phyloP scores from a whole-genome alignment of 257 asterid genomes.

The Solanum sitiens region DNA sequence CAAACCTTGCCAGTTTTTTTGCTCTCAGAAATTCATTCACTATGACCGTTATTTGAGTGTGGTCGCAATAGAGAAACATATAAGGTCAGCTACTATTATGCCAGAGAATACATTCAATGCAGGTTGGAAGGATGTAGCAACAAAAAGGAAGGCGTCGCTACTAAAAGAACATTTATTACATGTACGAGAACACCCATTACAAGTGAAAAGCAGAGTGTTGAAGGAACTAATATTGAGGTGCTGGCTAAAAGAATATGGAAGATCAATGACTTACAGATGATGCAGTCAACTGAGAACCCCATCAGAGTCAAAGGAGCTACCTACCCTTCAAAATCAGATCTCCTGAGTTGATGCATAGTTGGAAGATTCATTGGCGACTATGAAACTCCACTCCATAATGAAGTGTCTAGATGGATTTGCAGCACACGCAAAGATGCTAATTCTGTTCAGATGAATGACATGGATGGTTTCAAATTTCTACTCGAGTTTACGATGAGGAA shows the following conservation, averaged over 20 bases:
- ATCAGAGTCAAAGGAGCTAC: background rate
- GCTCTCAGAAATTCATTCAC: background rate
- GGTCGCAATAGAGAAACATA: background rate
- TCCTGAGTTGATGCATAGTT: background rate
- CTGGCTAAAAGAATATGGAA: background rate
- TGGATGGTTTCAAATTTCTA: background rate
- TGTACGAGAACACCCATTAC: background rate
- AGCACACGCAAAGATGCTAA: background rate
- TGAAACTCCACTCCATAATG: background rate
- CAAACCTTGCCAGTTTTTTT: background rate
- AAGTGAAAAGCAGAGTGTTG: background rate
- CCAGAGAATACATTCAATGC: background rate
- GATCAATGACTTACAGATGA: background rate
- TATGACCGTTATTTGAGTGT: background rate
- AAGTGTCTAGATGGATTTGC: background rate
- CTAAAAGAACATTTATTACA: background rate
- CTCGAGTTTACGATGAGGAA: background rate
- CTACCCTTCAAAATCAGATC: background rate
- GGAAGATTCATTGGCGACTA: background rate
- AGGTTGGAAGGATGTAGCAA: background rate
- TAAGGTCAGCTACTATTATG: background rate
- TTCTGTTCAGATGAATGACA: background rate
- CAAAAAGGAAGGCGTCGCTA: background rate
- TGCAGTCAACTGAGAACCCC: background rate
- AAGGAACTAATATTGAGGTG: background rate